Evolutionary conservation across 2,329 filamentous ascomycete genomes (phyloP), one percentile per base, ranked within the genome.

Genomic region (Immersiporthe knoxdaviesiana): DNA sequence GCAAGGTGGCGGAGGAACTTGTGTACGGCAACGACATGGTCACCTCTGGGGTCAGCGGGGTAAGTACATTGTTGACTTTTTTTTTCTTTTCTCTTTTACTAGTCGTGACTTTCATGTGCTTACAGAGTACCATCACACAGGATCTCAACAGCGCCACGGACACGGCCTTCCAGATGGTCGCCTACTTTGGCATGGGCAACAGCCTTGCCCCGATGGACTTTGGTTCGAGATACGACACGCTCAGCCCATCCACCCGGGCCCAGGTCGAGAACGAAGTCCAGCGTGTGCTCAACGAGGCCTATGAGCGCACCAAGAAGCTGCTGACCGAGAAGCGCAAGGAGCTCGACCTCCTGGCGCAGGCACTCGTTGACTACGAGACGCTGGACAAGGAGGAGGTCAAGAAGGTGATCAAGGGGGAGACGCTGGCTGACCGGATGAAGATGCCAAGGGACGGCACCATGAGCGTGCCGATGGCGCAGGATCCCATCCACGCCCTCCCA

Each of bases 311-410:
- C 56, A 81, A 84, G 60, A 86, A 87, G 61, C 84, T 98, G 5
- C 81, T 99, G 61, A 88, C 86, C 1, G 87, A 88, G 47, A 93
- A 92, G 78, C 89, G 94, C 68, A 90, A 91, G 70, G 95, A 97
- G 79, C 86, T 99, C 10, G 95, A 99, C 75, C 84, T 93, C 14
- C 84, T 99, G 12, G 95, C 96, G 37, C 90, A 94, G 76, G 96
- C 94, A 7, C 85, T 99, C 12, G 89, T 99, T 44, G 91, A 97
- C 79, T 98, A 97, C 79, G 96, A 99, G 84, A 97, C 94, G 0
- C 82, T 99, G 65, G 91, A 92, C 78, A 92, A 91, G 79, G 90
- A 91, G 3, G 96, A 99, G 79, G 97, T 98, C 72, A 90, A 94
- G 79, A 93, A 92, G 83, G 92, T 98, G 7, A 90, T 99, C 72